These are phyloP conservation scores for Calonectria pseudoreteaudii DNA, from an alignment of 2,329 filamentous ascomycete species.

Conservation along the genomic window DNA sequence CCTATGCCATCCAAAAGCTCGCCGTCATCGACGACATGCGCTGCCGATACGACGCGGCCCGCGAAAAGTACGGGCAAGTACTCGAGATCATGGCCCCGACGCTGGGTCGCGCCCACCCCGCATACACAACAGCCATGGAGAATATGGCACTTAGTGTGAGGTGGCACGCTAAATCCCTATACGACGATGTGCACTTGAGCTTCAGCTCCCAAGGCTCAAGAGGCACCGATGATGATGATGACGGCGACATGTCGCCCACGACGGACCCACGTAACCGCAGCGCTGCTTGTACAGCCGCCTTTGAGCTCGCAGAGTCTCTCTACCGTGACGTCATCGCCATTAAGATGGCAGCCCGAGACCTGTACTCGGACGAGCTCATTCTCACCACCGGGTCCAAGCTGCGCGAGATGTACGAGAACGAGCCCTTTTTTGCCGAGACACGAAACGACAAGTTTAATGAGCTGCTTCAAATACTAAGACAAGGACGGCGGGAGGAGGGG, in stretches of 20 bases:
- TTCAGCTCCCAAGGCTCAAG: neutral
- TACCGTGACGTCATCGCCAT: conserved; percentile 41
- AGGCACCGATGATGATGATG: neutral
- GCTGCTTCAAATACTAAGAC: conserved; percentile 9
- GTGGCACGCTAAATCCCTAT: conserved; percentile 10
- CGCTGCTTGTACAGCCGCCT: neutral
- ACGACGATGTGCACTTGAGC: conserved; percentile 3
- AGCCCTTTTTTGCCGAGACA: conserved; percentile 38
- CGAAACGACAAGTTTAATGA: conserved; percentile 33
- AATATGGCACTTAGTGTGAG: conserved; percentile 25
- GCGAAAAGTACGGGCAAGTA: conserved; percentile 17
- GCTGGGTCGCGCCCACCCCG: conserved; percentile 21
- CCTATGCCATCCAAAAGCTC: conserved; percentile 36
- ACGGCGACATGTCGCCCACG: neutral
- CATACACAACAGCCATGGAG: conserved; percentile 19
- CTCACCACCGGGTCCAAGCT: conserved; percentile 39
- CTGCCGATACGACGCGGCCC: conserved; percentile 18
- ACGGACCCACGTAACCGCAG: neutral
- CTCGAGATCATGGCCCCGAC: conserved; percentile 25
- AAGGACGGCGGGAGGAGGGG: neutral
- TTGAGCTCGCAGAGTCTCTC: conserved; percentile 35
- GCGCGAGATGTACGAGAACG: conserved; percentile 45
- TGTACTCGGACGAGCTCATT: conserved; percentile 39
- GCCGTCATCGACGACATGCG: conserved; percentile 38
- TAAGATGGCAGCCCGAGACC: conserved; percentile 35